These are phyloP conservation scores for Amanita inopinata DNA, from an alignment of 768 basidiomycete genomes.

Conservation along the genomic window DNA sequence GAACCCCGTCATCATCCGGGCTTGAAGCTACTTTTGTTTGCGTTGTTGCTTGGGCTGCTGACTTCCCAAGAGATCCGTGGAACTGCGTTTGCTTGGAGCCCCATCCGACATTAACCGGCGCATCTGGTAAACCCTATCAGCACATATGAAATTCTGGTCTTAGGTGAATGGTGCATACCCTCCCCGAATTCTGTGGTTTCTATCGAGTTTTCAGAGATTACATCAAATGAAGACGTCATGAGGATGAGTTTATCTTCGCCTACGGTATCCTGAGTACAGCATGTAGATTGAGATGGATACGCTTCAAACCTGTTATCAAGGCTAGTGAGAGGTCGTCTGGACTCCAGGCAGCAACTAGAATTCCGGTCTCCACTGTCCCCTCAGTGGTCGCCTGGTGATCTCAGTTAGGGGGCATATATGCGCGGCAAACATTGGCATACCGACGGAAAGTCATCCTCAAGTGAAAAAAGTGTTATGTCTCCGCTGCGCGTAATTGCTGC, in stretches of 20 bases:
- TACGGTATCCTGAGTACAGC: constrained; percentile 15
- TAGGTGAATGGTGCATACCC: constrained; percentile 31
- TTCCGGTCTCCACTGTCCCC: constrained; percentile 79
- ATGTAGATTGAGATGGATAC: neutral
- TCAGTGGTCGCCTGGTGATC: constrained; percentile 61
- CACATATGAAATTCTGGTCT: constrained; percentile 9
- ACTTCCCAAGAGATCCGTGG: constrained; percentile 89
- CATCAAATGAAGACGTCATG: constrained; percentile 85
- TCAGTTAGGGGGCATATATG: neutral
- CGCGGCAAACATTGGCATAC: constrained; percentile 21
- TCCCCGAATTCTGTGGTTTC: constrained; percentile 77
- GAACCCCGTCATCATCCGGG: constrained; percentile 60
- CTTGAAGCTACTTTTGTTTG: constrained; percentile 36
- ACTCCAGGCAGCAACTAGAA: constrained; percentile 79
- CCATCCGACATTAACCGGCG: constrained; percentile 95
- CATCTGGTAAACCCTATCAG: constrained; percentile 48
- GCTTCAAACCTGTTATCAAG: constrained; percentile 59
- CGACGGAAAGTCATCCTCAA: constrained; percentile 21
- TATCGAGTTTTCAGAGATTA: constrained; percentile 70
- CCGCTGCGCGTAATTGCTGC: constrained; percentile 65
- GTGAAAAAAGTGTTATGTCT: constrained; percentile 64
- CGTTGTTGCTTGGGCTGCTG: constrained; percentile 51
- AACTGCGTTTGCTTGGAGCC: constrained; percentile 96
- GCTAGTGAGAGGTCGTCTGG: constrained; percentile 87
- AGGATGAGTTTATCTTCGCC: constrained; percentile 74